phyloP scores from a whole-genome alignment of 2,329 filamentous ascomycete species.

The Ceratocystis albifundus region DNA sequence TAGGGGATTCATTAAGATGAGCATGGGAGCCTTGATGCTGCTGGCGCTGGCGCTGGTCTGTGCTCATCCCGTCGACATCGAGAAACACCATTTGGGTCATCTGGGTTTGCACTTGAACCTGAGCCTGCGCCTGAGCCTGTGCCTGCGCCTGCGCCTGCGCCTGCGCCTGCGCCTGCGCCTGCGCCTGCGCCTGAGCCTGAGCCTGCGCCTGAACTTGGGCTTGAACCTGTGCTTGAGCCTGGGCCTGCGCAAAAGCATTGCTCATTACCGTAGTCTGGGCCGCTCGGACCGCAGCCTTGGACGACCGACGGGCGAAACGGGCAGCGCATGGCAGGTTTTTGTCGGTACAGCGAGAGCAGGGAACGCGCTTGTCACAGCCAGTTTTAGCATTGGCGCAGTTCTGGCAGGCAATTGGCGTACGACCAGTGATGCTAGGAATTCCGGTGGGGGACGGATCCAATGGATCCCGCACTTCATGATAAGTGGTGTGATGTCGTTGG shows the following conservation, averaged over 20 bases:
- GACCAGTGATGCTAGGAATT: slow-evolving; percentile 34
- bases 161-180: background rate
- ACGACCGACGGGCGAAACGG: slow-evolving; percentile 41
- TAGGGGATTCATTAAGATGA: background rate
- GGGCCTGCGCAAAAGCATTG: slow-evolving; percentile 18
- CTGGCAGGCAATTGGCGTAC: slow-evolving; percentile 33
- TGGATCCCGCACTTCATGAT: slow-evolving; percentile 40
- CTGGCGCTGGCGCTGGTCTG: slow-evolving; percentile 14
- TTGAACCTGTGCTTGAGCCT: background rate
- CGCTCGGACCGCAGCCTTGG: slow-evolving; percentile 37
- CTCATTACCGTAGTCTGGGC: slow-evolving; percentile 31
- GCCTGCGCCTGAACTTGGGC: background rate
- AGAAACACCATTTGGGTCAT: slow-evolving; percentile 29
- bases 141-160: slow-evolving; percentile 10
- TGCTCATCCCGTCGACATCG: slow-evolving; percentile 29
- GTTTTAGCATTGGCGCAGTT: slow-evolving; percentile 33
- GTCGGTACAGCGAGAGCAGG: slow-evolving; percentile 33
- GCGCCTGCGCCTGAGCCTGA: background rate
- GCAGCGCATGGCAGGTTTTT: slow-evolving; percentile 33
- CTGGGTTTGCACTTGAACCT: background rate
- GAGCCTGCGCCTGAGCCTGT: background rate
- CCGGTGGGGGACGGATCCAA: slow-evolving; percentile 37
- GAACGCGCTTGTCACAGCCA: slow-evolving; percentile 32
- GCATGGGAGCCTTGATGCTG: background rate
- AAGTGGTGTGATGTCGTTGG: slow-evolving; percentile 40